Base-by-base conservation (phyloP, 225 moss, liverwort and hornwort genomes). In the Marchantia paleacea region DNA sequence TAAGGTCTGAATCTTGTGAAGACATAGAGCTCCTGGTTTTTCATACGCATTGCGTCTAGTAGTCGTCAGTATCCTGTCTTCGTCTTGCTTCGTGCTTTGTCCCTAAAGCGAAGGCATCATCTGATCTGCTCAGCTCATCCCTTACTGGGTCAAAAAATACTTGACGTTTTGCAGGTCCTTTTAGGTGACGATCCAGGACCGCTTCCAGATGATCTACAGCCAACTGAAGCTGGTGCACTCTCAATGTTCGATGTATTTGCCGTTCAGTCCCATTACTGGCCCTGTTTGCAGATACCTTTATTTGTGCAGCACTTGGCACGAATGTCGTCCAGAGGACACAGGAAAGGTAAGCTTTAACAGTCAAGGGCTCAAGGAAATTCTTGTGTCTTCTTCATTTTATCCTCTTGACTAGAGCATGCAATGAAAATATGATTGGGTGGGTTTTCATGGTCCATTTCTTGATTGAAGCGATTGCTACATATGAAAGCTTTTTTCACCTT, bases 211-310 rank as follows among this genome's bases (percentile, higher is more conserved):
- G 85, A 89, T 81, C 71, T 94, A 10, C 89, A 88, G 55, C 95
- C 99, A 51, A 90, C 91, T 55, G 83, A 86, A 81, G 86, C 86
- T 9, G 99, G 95, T 50, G 92, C 91, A 63, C 55, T 88, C 8
- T 90, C 94, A 16, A 89, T 99, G 91, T 76, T 94, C 70, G 82
- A 94, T n/a, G 94, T 94, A 52, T 91, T 95, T 74, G 73, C 80
- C 57, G 80, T 82, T 61, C 99, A 95, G 60, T 85, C 75, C 16
- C 86, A 73, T 11, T 92, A 92, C 80, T 99, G 99, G 99, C 85
- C 93, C 58, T 79, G 86, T 73, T 90, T 99, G 82, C 87, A 87
- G 12, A 91, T 88, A 12, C 89, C 91, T 61, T 87, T 91, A 12
- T 84, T 88, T 58, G 65, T 95, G 68, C 89, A 89, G 84, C 69